Evolutionary conservation across 768 basidiomycete genomes (phyloP), one percentile per base, ranked within the genome.

Genomic region (Lentinula raphanica): DNA sequence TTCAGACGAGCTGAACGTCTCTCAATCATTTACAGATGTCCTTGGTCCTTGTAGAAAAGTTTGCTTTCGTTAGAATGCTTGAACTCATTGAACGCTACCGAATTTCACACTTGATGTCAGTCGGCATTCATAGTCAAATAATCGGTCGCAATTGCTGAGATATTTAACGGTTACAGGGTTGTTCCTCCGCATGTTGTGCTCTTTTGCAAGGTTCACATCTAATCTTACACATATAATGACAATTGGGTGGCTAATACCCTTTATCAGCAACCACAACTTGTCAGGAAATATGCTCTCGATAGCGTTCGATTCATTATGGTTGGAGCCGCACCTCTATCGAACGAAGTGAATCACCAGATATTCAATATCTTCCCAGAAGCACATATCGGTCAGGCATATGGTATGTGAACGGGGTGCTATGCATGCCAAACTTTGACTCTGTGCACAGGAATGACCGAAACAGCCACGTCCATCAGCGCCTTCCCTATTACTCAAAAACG

Each of bases 401-500:
- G 84, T 79, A 54, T 21, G 70, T 45, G 23, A 32, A 44, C 13
- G 32, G 54, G 4, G 28, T 5, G 25, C 23, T 31, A 31, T 35
- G 15, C 51, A n/a, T 44, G 28, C 11, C 5, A n/a, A 11, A 53
- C 49, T 7, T 3, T 35, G 23, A 46, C 15, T 48, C 27, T 21
- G 25, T 32, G 1, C 25, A 3, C 49, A 88, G 86, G 87, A 4
- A 79, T 86, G 81, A 89, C 88, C 0, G 88, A 90, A 65, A 76
- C 81, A 0, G 76, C 77, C 57, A 83, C 84, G 0, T 75, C 79
- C 7, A 74, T 79, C 6, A 67, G 76, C 13, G 77, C 83, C 71
- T 80, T 78, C 68, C 69, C 80, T 15, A 71, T 79, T 5, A 72
- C 75, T 3, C 64, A 70, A 31, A 80, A 78, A 58, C 67, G 81